phyloP scores from a whole-genome alignment of 768 basidiomycete genomes.

The Fistulinella prunicolor region DNA sequence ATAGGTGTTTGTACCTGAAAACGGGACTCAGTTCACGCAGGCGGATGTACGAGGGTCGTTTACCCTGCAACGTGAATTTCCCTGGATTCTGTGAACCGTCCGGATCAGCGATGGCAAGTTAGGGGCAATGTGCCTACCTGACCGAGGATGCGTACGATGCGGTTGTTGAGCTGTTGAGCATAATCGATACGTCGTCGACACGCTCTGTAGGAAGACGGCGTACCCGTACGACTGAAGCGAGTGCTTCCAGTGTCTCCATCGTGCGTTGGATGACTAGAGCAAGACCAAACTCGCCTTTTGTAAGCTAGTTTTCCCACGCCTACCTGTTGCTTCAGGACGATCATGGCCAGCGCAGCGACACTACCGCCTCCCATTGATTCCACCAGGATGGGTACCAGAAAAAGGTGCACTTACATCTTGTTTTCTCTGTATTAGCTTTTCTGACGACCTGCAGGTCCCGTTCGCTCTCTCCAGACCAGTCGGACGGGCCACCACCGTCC shows the following conservation, averaged over 20 bases:
- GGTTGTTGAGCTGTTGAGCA: constrained; percentile 56
- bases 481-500: constrained; percentile 38
- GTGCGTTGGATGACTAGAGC: too few species aligned
- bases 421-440: background rate
- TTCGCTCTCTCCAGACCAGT: constrained; percentile 40
- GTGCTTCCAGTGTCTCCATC: constrained; percentile 52
- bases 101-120: background rate
- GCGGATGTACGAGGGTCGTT: background rate
- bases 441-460: constrained; percentile 40
- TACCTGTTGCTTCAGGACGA: constrained; percentile 10
- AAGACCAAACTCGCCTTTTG: too few species aligned
- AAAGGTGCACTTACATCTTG: constrained; percentile 29
- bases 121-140: constrained; percentile 48
- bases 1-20: constrained; percentile 87
- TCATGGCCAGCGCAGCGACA: constrained; percentile 39
- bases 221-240: constrained; percentile 56
- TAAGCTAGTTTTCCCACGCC: constrained; percentile 22
- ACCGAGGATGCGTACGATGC: constrained; percentile 67
- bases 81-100: constrained; percentile 67
- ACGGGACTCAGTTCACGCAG: background rate
- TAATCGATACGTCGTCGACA: background rate
- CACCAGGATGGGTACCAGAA: constrained; percentile 43
- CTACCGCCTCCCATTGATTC: constrained; percentile 19
- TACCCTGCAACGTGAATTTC: constrained; percentile 85
- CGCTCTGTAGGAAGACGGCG: constrained; percentile 6